A percentile compares a stretch with the other conserved stretches of the same genome.
Conservation (phyloP, 169 alveolate genomes). For the Eimeria praecox region DNA sequence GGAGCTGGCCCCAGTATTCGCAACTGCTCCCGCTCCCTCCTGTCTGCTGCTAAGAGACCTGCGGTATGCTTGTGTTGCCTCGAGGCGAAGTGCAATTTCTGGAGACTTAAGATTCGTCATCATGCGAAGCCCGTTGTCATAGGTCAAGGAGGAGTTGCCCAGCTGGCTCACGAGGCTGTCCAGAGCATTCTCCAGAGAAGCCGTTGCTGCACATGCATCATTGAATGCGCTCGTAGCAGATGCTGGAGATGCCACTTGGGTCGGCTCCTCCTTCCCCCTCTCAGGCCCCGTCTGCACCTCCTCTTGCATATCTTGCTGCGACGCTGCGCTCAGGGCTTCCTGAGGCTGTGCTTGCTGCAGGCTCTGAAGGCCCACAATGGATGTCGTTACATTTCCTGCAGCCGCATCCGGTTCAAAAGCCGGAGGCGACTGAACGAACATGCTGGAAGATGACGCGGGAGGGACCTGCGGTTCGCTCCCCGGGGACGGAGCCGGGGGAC, state of each 20-base stretch:
- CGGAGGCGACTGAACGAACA: conserved; percentile 52
- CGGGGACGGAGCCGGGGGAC: conserved; percentile 67
- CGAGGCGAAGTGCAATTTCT: conserved; percentile 80
- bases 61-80: conserved; percentile 83
- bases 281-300: conserved; percentile 66
- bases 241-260: conserved; percentile 68
- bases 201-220: conserved; percentile 72
- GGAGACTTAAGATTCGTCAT: conserved; percentile 59
- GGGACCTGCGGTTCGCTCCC: conserved; percentile 58
- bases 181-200: conserved; percentile 81
- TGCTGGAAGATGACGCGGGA: conserved; percentile 54
- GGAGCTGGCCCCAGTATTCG: conserved; percentile 1
- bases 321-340: not conserved
- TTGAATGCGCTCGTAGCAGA: conserved; percentile 62
- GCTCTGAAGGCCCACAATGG: conserved; percentile 21
- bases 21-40: conserved; percentile 65
- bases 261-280: conserved; percentile 64
- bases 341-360: conserved; percentile 19
- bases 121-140: conserved; percentile 78
- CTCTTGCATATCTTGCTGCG: conserved; percentile 68
- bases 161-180: conserved; percentile 81
- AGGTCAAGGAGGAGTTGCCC: conserved; percentile 77
- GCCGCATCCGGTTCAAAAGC: conserved; percentile 54
- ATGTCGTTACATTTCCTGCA: conserved; percentile 33
- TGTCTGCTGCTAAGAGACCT: conserved; percentile 80